These are phyloP conservation scores for Candida wancherniae DNA, from an alignment of 805 yeast genomes.

Conservation along the genomic window DNA sequence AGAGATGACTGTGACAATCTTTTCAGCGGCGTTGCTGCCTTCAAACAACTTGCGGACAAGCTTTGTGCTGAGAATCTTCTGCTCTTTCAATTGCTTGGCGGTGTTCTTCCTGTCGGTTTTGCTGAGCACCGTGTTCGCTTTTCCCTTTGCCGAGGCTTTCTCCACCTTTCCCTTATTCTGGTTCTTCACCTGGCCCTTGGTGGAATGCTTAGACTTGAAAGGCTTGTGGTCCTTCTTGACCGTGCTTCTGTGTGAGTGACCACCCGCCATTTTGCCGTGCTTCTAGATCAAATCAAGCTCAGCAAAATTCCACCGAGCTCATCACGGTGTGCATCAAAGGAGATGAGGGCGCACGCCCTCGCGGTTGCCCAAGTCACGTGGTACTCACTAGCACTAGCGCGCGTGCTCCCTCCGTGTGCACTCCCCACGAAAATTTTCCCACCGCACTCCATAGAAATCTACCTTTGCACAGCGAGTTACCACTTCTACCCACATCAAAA, in stretches of 20 bases:
- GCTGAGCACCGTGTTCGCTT: slow-evolving; percentile 35
- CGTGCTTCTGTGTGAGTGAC: slow-evolving; percentile 78
- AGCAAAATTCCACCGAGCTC: no score
- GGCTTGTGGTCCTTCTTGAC: slow-evolving; percentile 81
- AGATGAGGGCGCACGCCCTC: slow-evolving; percentile 5
- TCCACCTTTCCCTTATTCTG: slow-evolving; percentile 84
- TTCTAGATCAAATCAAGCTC: neutral
- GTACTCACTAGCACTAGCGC: no score
- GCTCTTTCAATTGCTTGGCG: slow-evolving; percentile 69
- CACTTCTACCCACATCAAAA: slow-evolving; percentile 6
- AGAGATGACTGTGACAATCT: slow-evolving; percentile 76
- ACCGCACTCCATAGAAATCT: slow-evolving; percentile 8
- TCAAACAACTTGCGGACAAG: slow-evolving; percentile 68
- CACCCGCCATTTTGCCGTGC: slow-evolving; percentile 50
- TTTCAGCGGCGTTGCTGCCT: slow-evolving; percentile 75
- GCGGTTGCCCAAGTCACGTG: no score
- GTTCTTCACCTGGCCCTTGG: slow-evolving; percentile 82
- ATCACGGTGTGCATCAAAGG: slow-evolving; percentile 2
- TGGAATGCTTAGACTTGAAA: slow-evolving; percentile 86
- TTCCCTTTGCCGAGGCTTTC: slow-evolving; percentile 42
- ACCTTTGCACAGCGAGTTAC: neutral
- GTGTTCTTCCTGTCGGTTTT: slow-evolving; percentile 70
- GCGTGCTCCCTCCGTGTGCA: no score
- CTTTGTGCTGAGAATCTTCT: slow-evolving; percentile 60
- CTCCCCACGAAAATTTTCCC: slow-evolving; percentile 15